phyloP scores from a whole-genome alignment of 345 rosid species.

The Passiflora organensis region DNA sequence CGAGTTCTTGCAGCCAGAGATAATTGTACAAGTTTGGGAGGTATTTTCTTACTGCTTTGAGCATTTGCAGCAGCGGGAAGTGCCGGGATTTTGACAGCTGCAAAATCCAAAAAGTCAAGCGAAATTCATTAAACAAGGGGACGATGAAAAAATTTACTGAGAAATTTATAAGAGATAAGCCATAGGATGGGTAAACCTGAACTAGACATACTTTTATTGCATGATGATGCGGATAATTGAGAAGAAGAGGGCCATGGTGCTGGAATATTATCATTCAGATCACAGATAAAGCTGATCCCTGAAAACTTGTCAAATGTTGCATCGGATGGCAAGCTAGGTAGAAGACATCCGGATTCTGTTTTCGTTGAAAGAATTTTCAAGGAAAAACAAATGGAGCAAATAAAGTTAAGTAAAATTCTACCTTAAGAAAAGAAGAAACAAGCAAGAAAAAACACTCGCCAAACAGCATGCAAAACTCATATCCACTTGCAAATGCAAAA shows the following conservation, averaged over 20 bases:
- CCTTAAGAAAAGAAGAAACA: no score
- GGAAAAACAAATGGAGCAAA: no score
- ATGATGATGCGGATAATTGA: constrained; percentile 53
- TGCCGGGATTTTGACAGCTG: constrained; percentile 85
- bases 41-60: constrained; percentile 50
- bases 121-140: neutral
- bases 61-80: constrained; percentile 90
- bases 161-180: neutral
- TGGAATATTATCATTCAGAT: constrained; percentile 91
- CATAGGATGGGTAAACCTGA: neutral
- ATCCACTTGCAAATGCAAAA: no score
- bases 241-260: constrained; percentile 82
- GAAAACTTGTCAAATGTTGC: constrained; percentile 71
- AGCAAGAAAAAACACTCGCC: no score
- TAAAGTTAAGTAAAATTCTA: no score
- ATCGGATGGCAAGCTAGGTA: constrained; percentile 95
- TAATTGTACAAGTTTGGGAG: neutral
- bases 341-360: constrained; percentile 82
- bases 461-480: no score
- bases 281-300: constrained; percentile 91
- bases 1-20: neutral
- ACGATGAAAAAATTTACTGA: neutral
- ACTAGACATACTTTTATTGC: constrained; percentile 60
- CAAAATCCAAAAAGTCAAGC: constrained; percentile 10
- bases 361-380: neutral